These are phyloP conservation scores for Amoebophrya sp. DNA, from an alignment of 169 alveolate genomes.

Conservation along the genomic window DNA sequence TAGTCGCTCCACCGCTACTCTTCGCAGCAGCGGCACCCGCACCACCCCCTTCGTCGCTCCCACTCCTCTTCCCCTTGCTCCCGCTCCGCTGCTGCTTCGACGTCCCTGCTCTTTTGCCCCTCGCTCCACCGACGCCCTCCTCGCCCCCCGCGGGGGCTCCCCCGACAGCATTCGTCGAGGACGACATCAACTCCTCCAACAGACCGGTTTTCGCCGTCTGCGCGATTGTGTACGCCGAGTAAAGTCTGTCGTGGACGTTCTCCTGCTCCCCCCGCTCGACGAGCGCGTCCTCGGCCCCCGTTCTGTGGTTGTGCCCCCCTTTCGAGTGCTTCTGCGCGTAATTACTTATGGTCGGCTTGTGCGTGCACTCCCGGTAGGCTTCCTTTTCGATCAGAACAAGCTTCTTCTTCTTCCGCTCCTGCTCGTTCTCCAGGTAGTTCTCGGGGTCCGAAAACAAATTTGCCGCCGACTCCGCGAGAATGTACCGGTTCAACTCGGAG, in stretches of 20 bases:
- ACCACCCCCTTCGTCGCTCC: no score
- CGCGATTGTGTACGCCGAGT: neutral
- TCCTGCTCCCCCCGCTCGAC: no score
- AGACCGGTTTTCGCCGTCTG: neutral
- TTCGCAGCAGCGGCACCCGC: no score
- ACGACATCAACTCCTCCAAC: neutral
- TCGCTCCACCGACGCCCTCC: no score
- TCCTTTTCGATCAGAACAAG: neutral
- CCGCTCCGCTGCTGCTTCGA: no score
- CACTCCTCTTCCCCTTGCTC: neutral
- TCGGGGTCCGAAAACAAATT: no score
- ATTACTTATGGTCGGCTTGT: neutral
- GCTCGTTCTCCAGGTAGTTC: no score
- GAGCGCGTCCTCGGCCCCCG: no score
- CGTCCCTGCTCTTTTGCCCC: no score
- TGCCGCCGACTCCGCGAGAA: neutral
- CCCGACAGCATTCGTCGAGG: no score
- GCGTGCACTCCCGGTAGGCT: neutral
- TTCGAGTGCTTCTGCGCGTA: neutral
- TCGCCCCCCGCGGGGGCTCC: no score
- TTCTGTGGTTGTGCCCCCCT: neutral
- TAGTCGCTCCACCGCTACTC: no score
- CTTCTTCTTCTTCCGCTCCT: neutral
- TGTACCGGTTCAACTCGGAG: neutral
- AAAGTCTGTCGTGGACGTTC: neutral